Percentiles rank a stretch among this genome's conserved stretches.
phyloP scores from a whole-genome alignment of 2,329 filamentous ascomycete species.

The Lachnellula subtilissima region DNA sequence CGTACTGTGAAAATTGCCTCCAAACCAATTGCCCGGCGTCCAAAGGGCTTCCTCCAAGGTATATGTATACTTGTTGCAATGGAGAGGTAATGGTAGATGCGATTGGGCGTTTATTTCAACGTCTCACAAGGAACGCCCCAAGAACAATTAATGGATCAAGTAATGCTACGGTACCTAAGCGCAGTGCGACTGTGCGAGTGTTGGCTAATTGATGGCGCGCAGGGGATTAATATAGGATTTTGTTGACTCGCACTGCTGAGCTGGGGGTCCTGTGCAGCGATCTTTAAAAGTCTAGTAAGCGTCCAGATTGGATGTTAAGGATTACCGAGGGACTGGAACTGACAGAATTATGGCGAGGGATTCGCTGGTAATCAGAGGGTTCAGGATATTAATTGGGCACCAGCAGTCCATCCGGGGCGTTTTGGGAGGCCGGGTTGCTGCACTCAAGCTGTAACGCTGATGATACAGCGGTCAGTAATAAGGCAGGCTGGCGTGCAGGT shows the following conservation, averaged over 20 bases:
- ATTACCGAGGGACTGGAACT: background rate
- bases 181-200: background rate
- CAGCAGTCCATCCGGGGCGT: background rate
- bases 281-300: background rate
- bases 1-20: background rate
- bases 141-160: background rate
- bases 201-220: constrained; percentile 3
- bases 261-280: constrained; percentile 9
- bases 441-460: background rate
- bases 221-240: background rate
- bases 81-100: background rate
- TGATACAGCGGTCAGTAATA: background rate
- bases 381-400: background rate
- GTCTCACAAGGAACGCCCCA: background rate
- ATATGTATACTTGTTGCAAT: background rate
- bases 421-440: background rate
- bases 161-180: background rate
- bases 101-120: background rate
- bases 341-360: background rate
- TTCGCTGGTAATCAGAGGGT: background rate
- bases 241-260: background rate
- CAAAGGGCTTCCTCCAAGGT: background rate
- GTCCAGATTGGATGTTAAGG: background rate
- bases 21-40: background rate
- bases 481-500: background rate